Percentiles rank a stretch among this genome's conserved stretches.
Conservation (phyloP, 805 yeast species). For the Kuraishia molischiana region DNA sequence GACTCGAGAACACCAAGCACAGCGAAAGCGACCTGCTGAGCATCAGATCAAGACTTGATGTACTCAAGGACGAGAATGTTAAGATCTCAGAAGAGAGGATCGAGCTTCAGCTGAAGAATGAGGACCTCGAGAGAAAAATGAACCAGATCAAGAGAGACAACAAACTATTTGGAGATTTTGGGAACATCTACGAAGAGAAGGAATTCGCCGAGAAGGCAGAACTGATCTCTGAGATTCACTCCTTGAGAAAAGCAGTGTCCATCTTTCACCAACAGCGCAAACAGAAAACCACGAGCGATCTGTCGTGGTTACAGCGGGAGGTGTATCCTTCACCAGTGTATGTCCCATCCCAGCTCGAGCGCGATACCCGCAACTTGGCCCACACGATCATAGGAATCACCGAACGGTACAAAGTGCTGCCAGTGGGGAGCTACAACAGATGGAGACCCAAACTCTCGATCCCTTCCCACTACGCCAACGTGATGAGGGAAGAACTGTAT, state of each 20-base stretch:
- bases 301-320: neutral
- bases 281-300: neutral
- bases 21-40: conserved; percentile 18
- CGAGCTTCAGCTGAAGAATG: conserved; percentile 14
- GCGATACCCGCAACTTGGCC: neutral
- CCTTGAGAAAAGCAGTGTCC: conserved; percentile 25
- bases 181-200: conserved; percentile 22
- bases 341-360: neutral
- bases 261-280: neutral
- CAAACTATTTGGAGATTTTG: conserved; percentile 19
- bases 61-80: conserved; percentile 6
- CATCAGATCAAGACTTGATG: conserved; percentile 7
- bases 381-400: conserved; percentile 5
- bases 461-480: conserved; percentile 2
- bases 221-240: conserved; percentile 32
- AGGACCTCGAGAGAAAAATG: conserved; percentile 7
- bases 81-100: conserved; percentile 10
- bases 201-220: conserved; percentile 22
- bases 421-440: conserved; percentile 5
- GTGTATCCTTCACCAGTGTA: neutral
- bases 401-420: conserved; percentile 4
- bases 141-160: conserved; percentile 13
- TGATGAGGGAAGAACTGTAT: conserved; percentile 4
- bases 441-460: conserved; percentile 4
- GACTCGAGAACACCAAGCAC: conserved; percentile 23